phyloP scores from a whole-genome alignment of 2,329 filamentous ascomycete genomes.

The Trematosphaeria pertusa region DNA sequence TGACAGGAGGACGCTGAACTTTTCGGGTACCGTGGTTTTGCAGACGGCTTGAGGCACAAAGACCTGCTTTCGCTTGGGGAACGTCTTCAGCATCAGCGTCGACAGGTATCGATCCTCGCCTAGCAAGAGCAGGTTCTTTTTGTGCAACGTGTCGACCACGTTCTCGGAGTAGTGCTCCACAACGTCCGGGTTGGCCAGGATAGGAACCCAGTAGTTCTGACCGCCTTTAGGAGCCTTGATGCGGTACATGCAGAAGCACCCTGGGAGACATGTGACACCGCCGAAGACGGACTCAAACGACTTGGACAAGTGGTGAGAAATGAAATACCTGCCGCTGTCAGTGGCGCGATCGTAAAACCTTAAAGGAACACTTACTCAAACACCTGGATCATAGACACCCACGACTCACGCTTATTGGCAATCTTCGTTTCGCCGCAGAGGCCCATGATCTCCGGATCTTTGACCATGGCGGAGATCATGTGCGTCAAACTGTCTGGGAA shows the following conservation, averaged over 20 bases:
- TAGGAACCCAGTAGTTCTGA: conserved; percentile 99
- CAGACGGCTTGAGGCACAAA: conserved; percentile 98
- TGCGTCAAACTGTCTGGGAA: conserved; percentile 98
- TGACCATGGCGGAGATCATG: conserved; percentile 99
- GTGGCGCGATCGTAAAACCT: conserved; percentile 30
- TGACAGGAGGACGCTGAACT: conserved; percentile 90
- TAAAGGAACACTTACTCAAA: conserved; percentile 70
- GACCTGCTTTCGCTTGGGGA: conserved; percentile 98
- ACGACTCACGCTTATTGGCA: conserved; percentile 93
- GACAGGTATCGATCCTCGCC: conserved; percentile 96
- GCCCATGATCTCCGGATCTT: conserved; percentile 99
- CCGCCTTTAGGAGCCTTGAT: conserved; percentile 99
- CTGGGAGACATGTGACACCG: conserved; percentile 97
- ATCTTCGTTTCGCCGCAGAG: conserved; percentile 99
- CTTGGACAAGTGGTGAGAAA: conserved; percentile 96
- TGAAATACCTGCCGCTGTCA: conserved; percentile 73
- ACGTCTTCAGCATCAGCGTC: conserved; percentile 97
- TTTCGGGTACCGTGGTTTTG: conserved; percentile 95
- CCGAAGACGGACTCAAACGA: conserved; percentile 98
- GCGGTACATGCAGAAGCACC: conserved; percentile 99
- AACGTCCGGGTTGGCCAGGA: conserved; percentile 96
- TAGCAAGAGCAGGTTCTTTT: conserved; percentile 91
- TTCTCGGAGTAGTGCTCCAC: conserved; percentile 99
- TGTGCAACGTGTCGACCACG: conserved; percentile 96
- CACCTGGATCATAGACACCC: conserved; percentile 98